Evolutionary conservation across 768 basidiomycete species (phyloP), one percentile per base, ranked within the genome.

Genomic region (Mycena venus): DNA sequence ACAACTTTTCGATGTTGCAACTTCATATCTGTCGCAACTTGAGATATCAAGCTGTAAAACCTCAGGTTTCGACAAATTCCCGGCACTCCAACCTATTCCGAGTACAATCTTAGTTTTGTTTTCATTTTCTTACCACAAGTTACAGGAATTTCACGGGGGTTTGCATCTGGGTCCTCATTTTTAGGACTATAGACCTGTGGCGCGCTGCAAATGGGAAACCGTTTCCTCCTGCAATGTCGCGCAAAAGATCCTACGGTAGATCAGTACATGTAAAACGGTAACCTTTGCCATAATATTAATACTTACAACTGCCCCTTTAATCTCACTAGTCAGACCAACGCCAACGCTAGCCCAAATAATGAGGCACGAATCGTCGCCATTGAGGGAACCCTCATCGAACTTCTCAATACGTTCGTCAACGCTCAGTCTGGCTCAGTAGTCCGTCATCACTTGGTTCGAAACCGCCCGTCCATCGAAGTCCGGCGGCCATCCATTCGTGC

Each of bases 341-440:
- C 86, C 86, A 42, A 83, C 79, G 31, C 88, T 88, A 25, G 88
- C 84, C 87, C 88, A 89, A 9, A 85, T 79, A 3, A 87, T 76
- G 21, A 84, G 77, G 2, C 84, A 70, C 17, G 81, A 79, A 3
- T 73, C 62, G 17, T 88, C 85, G 4, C 82, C 80, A 4, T 77
- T 78, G 62, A 70, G 77, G 17, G 75, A 77, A 19, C 83, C 84
- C 61, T 83, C 80, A n/a, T 83, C 79, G 40, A 79, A 82, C 56
- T 68, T 79, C 60, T 63, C 73, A 56, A 75, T 66, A 34, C 82
- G 74, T 59, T 82, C 82, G 21, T 82, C 81, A 19, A 84, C 70
- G 10, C 56, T 62, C 42, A 84, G 64, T 0, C 85, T 86, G 0
- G 70, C 82, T 21, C 77, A 78, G 14, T 55, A 49, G 51, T 85